Conservation (phyloP, 306 rosid genomes). For the Ziziphus jujuba region DNA sequence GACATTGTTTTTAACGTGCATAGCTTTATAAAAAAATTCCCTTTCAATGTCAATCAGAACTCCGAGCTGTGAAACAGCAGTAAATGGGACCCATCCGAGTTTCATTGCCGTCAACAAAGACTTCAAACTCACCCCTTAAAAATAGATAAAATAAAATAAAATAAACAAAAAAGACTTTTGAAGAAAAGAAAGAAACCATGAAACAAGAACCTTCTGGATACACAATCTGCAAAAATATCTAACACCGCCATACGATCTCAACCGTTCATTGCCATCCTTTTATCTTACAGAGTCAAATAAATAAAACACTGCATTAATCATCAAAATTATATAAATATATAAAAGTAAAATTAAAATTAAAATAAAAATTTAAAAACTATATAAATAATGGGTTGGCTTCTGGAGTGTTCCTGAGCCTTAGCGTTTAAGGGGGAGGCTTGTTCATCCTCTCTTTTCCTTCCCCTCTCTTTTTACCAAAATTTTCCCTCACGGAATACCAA, state of each 20-base stretch:
- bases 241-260: slow-evolving; percentile 42
- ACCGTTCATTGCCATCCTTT: slow-evolving; percentile 47
- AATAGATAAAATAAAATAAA: neutral
- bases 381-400: slow-evolving; percentile 41
- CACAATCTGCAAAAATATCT: slow-evolving; percentile 59
- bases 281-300: neutral
- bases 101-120: neutral
- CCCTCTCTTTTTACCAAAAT: slow-evolving; percentile 3
- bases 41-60: neutral
- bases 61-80: neutral
- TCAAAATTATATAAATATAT: neutral
- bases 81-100: neutral
- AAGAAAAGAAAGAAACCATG: slow-evolving; percentile 29
- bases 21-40: no score
- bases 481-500: slow-evolving; percentile 23
- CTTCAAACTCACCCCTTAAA: neutral
- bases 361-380: no score
- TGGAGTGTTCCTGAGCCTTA: slow-evolving; percentile 47
- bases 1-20: no score
- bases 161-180: slow-evolving; percentile 11
- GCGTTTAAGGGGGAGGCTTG: slow-evolving; percentile 14
- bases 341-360: slow-evolving; percentile 23
- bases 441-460: neutral
- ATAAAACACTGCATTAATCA: slow-evolving; percentile 1
- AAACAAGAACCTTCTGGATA: slow-evolving; percentile 84